phyloP scores from a whole-genome alignment of 2,329 filamentous ascomycete species.

The Microsporum canis region DNA sequence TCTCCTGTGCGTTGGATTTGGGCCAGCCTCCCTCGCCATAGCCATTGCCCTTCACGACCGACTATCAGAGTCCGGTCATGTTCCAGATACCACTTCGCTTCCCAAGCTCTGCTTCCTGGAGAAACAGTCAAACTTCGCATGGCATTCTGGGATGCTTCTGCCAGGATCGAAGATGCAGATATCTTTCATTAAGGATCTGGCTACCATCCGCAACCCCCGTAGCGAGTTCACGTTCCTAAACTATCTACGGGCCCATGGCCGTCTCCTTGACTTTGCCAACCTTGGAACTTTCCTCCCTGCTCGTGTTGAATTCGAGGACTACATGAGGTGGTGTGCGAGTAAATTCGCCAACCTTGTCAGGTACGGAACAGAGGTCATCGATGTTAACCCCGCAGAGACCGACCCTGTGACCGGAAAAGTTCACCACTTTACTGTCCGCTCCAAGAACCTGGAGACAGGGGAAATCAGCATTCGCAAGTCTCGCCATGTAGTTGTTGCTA shows the following conservation, averaged over 20 bases:
- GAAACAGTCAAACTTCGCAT: conserved; percentile 69
- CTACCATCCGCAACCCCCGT: conserved; percentile 73
- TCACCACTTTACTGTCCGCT: conserved; percentile 56
- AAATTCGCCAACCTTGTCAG: conserved; percentile 62
- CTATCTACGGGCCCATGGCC: conserved; percentile 68
- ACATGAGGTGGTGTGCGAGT: conserved; percentile 80
- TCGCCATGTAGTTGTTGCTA: conserved; percentile 50
- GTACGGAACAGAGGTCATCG: conserved; percentile 67
- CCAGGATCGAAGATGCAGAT: conserved; percentile 95
- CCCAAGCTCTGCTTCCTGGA: conserved; percentile 81
- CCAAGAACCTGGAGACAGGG: conserved; percentile 46
- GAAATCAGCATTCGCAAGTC: conserved; percentile 30
- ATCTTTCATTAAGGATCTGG: conserved; percentile 91
- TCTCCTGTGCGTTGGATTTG: conserved; percentile 83
- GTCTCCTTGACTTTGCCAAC: conserved; percentile 87
- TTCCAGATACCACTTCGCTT: conserved; percentile 28
- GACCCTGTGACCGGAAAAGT: conserved; percentile 40
- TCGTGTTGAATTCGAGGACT: conserved; percentile 84
- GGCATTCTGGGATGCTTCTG: conserved; percentile 92
- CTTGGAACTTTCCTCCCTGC: conserved; percentile 77
- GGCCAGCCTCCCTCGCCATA: conserved; percentile 78
- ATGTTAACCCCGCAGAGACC: conserved; percentile 51
- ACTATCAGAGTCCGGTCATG: conserved; percentile 39
- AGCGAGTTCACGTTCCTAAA: conserved; percentile 93
- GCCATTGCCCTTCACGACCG: conserved; percentile 79